A percentile compares a stretch with the other conserved stretches of the same genome.
Conservation (phyloP, 176 grass and related monocot species). For the Oryza coarctata region DNA sequence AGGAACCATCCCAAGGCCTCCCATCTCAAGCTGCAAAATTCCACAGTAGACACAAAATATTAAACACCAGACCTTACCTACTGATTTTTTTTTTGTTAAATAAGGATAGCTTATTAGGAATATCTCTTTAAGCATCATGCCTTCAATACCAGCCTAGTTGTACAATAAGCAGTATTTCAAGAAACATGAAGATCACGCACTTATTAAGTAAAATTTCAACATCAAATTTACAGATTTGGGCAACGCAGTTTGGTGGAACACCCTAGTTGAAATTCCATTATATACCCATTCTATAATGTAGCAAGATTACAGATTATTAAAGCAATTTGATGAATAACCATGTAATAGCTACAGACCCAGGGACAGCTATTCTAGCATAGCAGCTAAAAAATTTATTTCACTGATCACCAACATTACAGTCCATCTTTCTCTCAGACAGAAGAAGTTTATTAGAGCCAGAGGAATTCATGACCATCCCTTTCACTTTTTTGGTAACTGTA, state of each 20-base stretch:
- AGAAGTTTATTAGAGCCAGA: background rate
- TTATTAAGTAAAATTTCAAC: background rate
- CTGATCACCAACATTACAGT: background rate
- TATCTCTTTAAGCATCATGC: background rate
- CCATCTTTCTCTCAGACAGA: background rate
- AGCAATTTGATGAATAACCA: background rate
- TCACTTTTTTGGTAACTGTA: background rate
- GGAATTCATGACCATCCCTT: background rate
- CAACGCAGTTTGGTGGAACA: background rate
- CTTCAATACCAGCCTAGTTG: slow-evolving; percentile 19
- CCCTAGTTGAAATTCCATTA: slow-evolving; percentile 5
- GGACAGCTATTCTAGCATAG: background rate
- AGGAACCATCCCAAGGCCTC: slow-evolving; percentile 83
- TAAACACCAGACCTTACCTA: slow-evolving; percentile 8
- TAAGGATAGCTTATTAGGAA: background rate
- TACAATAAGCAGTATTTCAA: background rate
- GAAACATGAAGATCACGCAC: background rate
- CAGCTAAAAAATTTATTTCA: background rate
- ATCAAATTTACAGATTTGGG: background rate
- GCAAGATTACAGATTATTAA: background rate
- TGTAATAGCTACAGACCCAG: background rate
- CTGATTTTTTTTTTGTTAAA: background rate
- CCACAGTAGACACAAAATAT: background rate
- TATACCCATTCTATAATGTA: background rate
- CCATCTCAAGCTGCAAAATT: slow-evolving; percentile 73